phyloP scores from a whole-genome alignment of 352 stramenopile species.

The Aphanomyces stellatus region DNA sequence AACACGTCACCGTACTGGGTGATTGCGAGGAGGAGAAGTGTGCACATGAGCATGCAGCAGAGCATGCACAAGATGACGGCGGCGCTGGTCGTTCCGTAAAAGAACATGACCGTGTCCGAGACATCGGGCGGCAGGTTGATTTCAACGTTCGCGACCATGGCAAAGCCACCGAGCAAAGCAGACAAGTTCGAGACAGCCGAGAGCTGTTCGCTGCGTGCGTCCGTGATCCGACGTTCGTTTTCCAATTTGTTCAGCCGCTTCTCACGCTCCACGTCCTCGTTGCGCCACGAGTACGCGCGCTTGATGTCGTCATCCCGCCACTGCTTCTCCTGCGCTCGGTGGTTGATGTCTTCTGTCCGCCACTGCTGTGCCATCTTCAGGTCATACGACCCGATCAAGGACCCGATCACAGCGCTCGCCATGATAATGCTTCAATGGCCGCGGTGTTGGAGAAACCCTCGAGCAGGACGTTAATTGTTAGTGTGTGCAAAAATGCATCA shows the following conservation, averaged over 20 bases:
- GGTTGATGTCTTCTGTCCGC: slow-evolving; percentile 56
- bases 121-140: slow-evolving; percentile 35
- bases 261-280: slow-evolving; percentile 55
- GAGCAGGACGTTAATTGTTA: too few relatives aligned
- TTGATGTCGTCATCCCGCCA: slow-evolving; percentile 71
- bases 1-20: slow-evolving; percentile 58
- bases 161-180: slow-evolving; percentile 57
- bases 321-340: slow-evolving; percentile 64
- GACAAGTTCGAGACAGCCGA: slow-evolving; percentile 59
- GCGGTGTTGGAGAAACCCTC: too few relatives aligned
- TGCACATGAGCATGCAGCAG: slow-evolving; percentile 55
- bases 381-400: slow-evolving; percentile 73
- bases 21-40: slow-evolving; percentile 52
- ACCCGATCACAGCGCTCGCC: slow-evolving; percentile 38
- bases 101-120: slow-evolving; percentile 29
- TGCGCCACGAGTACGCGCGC: slow-evolving; percentile 54
- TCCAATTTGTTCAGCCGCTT: slow-evolving; percentile 53
- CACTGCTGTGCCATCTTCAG: slow-evolving; percentile 66
- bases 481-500: too few relatives aligned
- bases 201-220: slow-evolving; percentile 62
- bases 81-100: slow-evolving; percentile 38
- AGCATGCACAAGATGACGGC: slow-evolving; percentile 46
- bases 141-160: slow-evolving; percentile 56
- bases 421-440: neutral
- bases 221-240: slow-evolving; percentile 49